Evolutionary conservation across 2,329 filamentous ascomycete genomes (phyloP).

Genomic region (Fusarium sp.): DNA sequence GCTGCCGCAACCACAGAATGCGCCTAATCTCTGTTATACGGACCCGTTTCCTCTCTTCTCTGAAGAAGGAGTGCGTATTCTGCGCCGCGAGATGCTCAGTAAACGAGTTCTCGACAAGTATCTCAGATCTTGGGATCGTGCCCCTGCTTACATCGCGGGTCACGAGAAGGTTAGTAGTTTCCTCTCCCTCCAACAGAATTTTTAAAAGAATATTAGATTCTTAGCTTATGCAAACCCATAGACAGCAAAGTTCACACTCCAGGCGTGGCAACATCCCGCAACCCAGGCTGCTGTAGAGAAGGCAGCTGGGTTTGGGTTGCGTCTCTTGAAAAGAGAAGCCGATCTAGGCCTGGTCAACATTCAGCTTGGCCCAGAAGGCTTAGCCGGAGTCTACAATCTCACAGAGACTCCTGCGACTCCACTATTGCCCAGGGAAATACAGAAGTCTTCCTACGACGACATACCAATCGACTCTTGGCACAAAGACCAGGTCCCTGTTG

Average conservation of each 20-base stretch:
- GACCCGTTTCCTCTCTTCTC: constrained; percentile 20
- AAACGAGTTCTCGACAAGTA: constrained; percentile 15
- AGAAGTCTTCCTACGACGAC: constrained; percentile 2
- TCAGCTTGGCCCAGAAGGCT: constrained; percentile 2
- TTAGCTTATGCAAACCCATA: not conserved
- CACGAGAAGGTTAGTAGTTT: not conserved
- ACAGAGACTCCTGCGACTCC: constrained; percentile 5
- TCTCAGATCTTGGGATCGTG: constrained; percentile 7
- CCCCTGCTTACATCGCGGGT: constrained; percentile 7
- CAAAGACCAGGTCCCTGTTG: constrained; percentile 22
- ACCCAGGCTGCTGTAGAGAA: constrained; percentile 14
- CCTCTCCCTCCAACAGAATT: not conserved
- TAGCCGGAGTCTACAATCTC: constrained; percentile 3
- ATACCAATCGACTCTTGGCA: constrained; percentile 26
- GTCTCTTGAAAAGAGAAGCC: constrained; percentile 5
- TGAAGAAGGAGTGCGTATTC: constrained; percentile 17
- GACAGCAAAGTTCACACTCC: constrained; percentile 11
- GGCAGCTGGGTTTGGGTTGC: constrained; percentile 3
- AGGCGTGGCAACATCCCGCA: constrained; percentile 12
- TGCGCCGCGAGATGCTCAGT: constrained; percentile 13
- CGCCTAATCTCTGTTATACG: constrained; percentile 15
- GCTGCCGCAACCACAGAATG: constrained; percentile 7
- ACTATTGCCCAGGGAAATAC: constrained; percentile 38
- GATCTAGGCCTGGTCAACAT: constrained; percentile 18
- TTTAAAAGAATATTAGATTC: not conserved